Percentiles rank a stretch among this genome's conserved stretches.
These are phyloP conservation scores for Apiospora koreana DNA, from an alignment of 2,329 filamentous ascomycete species.

Conservation along the genomic window DNA sequence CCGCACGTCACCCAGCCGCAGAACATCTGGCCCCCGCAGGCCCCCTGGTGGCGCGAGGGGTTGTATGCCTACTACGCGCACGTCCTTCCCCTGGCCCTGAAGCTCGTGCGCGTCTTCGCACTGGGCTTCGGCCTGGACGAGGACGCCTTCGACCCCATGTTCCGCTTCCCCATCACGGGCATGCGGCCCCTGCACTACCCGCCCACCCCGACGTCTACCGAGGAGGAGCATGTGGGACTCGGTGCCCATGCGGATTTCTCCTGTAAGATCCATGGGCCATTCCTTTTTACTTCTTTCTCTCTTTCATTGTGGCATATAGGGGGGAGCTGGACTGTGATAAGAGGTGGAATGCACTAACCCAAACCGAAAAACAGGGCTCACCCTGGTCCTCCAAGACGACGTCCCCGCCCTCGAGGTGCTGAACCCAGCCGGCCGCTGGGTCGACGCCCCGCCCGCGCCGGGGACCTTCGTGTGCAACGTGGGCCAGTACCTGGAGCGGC, in stretches of 20 bases:
- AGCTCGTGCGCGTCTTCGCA: slow-evolving; percentile 36
- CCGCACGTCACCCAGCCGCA: slow-evolving; percentile 29
- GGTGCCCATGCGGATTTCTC: slow-evolving; percentile 44
- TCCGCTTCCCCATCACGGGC: slow-evolving; percentile 42
- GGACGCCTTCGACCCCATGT: slow-evolving; percentile 36
- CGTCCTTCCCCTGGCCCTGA: slow-evolving; percentile 31
- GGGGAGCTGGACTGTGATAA: too few relatives aligned
- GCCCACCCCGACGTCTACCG: slow-evolving; percentile 29
- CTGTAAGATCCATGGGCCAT: slow-evolving; percentile 22
- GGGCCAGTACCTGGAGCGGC: slow-evolving; percentile 40
- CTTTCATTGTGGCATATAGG: too few relatives aligned
- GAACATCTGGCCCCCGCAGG: slow-evolving; percentile 36
- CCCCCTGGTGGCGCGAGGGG: slow-evolving; percentile 34
- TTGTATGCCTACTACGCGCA: slow-evolving; percentile 36
- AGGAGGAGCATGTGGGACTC: slow-evolving; percentile 32
- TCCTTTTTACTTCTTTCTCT: too few relatives aligned
- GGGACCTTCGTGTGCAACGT: slow-evolving; percentile 42
- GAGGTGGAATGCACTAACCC: too few relatives aligned
- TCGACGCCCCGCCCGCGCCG: slow-evolving; percentile 36
- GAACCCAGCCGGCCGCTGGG: slow-evolving; percentile 41
- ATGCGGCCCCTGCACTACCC: slow-evolving; percentile 43
- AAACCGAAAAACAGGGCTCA: slow-evolving; percentile 29
- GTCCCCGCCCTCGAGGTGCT: slow-evolving; percentile 38
- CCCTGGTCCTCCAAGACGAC: slow-evolving; percentile 36
- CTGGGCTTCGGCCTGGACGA: slow-evolving; percentile 41